These are phyloP conservation scores for Lolium perenne DNA, from an alignment of 176 grass and related monocot genomes.

Conservation along the genomic window DNA sequence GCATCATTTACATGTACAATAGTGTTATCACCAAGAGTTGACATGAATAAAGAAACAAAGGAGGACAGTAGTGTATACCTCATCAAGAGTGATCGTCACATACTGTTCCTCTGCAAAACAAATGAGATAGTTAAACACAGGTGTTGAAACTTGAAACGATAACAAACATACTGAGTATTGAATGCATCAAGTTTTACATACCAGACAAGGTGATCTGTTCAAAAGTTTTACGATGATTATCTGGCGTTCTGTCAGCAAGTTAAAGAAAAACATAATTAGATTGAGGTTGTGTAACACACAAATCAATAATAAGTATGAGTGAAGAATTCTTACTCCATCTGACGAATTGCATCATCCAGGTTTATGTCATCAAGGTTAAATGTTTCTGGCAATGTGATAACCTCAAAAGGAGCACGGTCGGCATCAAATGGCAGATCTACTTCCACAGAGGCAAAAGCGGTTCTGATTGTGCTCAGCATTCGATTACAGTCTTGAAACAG, in stretches of 20 bases:
- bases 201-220: constrained; percentile 85
- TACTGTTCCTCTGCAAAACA: constrained; percentile 65
- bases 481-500: constrained; percentile 78
- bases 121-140: constrained; percentile 32
- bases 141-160: background rate
- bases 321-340: constrained; percentile 62
- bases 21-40: constrained; percentile 11
- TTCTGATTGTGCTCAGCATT: constrained; percentile 74
- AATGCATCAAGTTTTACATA: constrained; percentile 41
- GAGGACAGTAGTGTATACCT: constrained; percentile 55
- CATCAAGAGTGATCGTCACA: constrained; percentile 65
- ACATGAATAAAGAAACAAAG: constrained; percentile 5
- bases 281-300: background rate
- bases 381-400: constrained; percentile 75
- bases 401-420: constrained; percentile 60
- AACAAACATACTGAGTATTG: constrained; percentile 35
- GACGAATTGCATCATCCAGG: constrained; percentile 61
- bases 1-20: constrained; percentile 27
- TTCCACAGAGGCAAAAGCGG: constrained; percentile 56
- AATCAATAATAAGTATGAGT: background rate
- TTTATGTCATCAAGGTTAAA: constrained; percentile 75
- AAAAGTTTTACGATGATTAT: constrained; percentile 61
- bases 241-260: constrained; percentile 55
- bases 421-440: constrained; percentile 65
- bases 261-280: constrained; percentile 32